phyloP scores from a whole-genome alignment of 768 basidiomycete species.

The Suillus subalutaceus region DNA sequence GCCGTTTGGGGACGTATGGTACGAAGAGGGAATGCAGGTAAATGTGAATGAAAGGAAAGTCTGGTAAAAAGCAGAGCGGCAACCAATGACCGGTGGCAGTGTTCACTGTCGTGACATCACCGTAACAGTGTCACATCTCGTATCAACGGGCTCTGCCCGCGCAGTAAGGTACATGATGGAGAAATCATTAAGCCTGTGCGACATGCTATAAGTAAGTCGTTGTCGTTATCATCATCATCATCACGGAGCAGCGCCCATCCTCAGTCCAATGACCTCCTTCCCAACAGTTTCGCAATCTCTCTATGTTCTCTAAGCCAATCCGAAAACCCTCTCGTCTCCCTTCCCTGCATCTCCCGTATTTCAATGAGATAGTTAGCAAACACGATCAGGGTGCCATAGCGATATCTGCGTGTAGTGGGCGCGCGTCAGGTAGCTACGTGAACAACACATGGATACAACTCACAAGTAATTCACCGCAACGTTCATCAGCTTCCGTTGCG shows the following conservation, averaged over 20 bases:
- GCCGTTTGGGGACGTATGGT: slow-evolving; percentile 9
- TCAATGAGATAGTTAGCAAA: slow-evolving; percentile 96
- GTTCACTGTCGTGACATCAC: slow-evolving; percentile 22
- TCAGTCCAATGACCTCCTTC: slow-evolving; percentile 70
- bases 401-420: slow-evolving; percentile 51
- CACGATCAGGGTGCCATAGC: slow-evolving; percentile 90
- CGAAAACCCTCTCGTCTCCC: slow-evolving; percentile 62
- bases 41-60: slow-evolving; percentile 13
- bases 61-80: slow-evolving; percentile 13
- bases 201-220: not conserved
- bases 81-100: slow-evolving; percentile 22
- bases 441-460: slow-evolving; percentile 17
- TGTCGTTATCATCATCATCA: not conserved
- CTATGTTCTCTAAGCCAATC: slow-evolving; percentile 82
- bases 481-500: slow-evolving; percentile 68
- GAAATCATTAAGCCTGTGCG: not conserved
- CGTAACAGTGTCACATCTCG: slow-evolving; percentile 18
- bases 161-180: not conserved
- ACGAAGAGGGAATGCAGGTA: not conserved
- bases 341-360: slow-evolving; percentile 42
- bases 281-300: slow-evolving; percentile 79
- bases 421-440: not conserved
- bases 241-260: not conserved
- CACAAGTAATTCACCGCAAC: slow-evolving; percentile 90
- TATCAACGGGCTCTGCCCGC: not conserved